Evolutionary conservation across 202 grass and related monocot genomes (phyloP), one percentile per base, ranked within the genome.

Genomic region (Tripidium arundinaceum): DNA sequence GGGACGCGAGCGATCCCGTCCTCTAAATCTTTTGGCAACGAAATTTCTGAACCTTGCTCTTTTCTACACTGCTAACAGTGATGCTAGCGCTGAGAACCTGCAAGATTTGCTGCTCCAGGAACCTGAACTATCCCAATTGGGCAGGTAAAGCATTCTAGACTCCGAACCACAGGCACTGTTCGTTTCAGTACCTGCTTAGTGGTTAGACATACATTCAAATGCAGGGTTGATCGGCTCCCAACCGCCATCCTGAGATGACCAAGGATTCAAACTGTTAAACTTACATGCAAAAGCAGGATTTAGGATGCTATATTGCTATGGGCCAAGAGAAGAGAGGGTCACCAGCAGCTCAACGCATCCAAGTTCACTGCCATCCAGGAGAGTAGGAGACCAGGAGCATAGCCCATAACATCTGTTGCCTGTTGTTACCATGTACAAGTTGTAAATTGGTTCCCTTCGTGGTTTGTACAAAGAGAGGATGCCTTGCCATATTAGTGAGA

Each of bases 41-140:
- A 74, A 68, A 49, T 40, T 79, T 34, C 83, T 54, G 22, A 66
- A 40, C 81, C 52, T 13, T 34, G 73, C 52, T 39, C 77, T 52
- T 79, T 74, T 79, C 67, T 77, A 77, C n/a, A n/a, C n/a, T n/a
- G n/a, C n/a, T n/a, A n/a, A n/a, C n/a, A n/a, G n/a, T n/a, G n/a
- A 74, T 62, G 74, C 75, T 62, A 90, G 83, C 47, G 79, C 72
- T 62, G 86, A 75, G 18, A 85, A 81, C 37, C 82, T 94, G 70
- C 80, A 90, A 94, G 86, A 90, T 72, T 87, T 98, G 82, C 86
- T 98, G 74, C 79, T 94, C 59, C 81, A 84, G 82, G 90, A 98
- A 43, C 83, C 88, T 36, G 95, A 94, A 80, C 81, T 98, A 66
- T 83, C 85, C n/a, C 88, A 93, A 7, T 38, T 89, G 36, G 88